These are phyloP conservation scores for Pythium grandisporangium DNA, from an alignment of 352 stramenopile species.

Conservation along the genomic window DNA sequence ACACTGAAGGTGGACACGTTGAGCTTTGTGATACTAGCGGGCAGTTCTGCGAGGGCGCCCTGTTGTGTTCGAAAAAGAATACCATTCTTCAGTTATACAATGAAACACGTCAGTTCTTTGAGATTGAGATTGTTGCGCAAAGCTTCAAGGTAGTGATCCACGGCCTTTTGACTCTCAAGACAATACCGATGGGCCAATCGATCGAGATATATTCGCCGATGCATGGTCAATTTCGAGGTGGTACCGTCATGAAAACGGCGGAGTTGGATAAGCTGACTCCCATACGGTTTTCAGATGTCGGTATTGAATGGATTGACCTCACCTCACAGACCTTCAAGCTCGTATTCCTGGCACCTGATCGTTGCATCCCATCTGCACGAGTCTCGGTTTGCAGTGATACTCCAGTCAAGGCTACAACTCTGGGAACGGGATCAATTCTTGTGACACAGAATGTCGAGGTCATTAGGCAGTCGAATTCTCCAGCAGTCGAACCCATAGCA, in stretches of 20 bases:
- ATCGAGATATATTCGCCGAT: conserved; percentile 54
- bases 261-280: conserved; percentile 31
- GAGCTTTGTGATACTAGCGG: conserved; percentile 27
- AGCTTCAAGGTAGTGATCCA: conserved; percentile 52
- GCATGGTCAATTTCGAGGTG: conserved; percentile 22
- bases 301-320: conserved; percentile 46
- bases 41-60: conserved; percentile 32
- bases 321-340: conserved; percentile 49
- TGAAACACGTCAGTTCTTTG: conserved; percentile 38
- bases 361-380: not conserved
- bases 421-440: too few species aligned
- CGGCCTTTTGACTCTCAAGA: conserved; percentile 28
- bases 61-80: conserved; percentile 30
- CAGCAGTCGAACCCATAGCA: not conserved
- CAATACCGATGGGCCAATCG: conserved; percentile 27
- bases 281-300: conserved; percentile 14
- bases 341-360: conserved; percentile 16
- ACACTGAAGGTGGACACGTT: conserved; percentile 34
- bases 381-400: too few species aligned
- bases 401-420: too few species aligned
- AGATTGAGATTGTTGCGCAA: conserved; percentile 20
- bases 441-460: too few species aligned
- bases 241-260: conserved; percentile 27
- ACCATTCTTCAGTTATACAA: conserved; percentile 43
- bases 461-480: not conserved